phyloP scores from a whole-genome alignment of 2,329 filamentous ascomycete species.

The Pseudogymnoascus sp. region DNA sequence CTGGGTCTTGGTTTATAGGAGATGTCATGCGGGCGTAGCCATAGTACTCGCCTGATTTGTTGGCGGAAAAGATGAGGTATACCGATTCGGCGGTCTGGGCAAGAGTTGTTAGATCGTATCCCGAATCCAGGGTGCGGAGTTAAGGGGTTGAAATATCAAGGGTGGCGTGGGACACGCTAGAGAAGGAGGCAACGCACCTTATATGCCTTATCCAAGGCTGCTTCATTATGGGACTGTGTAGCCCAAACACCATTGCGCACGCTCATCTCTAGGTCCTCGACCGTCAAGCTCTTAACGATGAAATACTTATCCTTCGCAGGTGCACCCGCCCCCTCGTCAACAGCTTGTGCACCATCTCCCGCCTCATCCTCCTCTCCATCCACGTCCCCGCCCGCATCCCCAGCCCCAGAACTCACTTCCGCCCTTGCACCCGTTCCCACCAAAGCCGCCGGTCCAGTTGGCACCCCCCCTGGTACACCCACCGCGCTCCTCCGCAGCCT shows the following conservation, averaged over 20 bases:
- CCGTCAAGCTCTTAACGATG: slow-evolving; percentile 83
- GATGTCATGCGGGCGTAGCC: slow-evolving; percentile 90
- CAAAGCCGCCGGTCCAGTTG: slow-evolving; percentile 26
- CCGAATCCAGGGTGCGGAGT: not conserved
- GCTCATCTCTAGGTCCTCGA: slow-evolving; percentile 83
- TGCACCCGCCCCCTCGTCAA: slow-evolving; percentile 16
- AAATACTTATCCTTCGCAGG: slow-evolving; percentile 68
- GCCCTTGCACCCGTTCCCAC: slow-evolving; percentile 18
- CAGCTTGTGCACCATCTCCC: slow-evolving; percentile 5
- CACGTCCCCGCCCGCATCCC: slow-evolving; percentile 13
- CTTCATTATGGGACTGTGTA: slow-evolving; percentile 88
- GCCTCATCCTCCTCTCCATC: slow-evolving; percentile 1
- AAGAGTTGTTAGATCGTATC: slow-evolving; percentile 7
- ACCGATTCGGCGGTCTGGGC: slow-evolving; percentile 69
- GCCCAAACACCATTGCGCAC: slow-evolving; percentile 87
- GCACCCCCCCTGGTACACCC: slow-evolving; percentile 25
- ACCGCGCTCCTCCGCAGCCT: slow-evolving; percentile 55
- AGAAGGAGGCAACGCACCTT: slow-evolving; percentile 45
- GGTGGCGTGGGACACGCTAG: not conserved
- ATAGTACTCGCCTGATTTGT: slow-evolving; percentile 96
- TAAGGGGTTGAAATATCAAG: not conserved
- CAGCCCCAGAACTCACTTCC: slow-evolving; percentile 29
- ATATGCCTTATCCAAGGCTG: slow-evolving; percentile 73
- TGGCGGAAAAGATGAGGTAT: slow-evolving; percentile 89
- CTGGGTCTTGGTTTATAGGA: slow-evolving; percentile 69